Conservation (phyloP, 257 asterid genomes). For the Solanum microdontum region DNA sequence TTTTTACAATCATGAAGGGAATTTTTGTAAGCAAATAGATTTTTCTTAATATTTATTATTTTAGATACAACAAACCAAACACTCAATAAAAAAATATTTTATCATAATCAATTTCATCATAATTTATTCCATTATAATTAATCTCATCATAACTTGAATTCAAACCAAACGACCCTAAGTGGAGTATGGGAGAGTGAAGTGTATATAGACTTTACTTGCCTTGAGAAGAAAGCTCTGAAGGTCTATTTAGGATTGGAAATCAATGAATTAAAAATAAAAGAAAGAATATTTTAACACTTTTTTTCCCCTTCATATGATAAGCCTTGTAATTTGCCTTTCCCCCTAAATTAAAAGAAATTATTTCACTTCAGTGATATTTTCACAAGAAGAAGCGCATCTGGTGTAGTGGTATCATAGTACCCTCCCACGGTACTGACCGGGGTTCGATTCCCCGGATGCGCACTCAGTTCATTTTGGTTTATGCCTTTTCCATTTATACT, state of each 20-base stretch:
- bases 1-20: too few species aligned
- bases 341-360: background rate
- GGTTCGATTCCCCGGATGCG: conserved; percentile 99
- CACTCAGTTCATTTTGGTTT: background rate
- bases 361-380: accelerated
- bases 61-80: too few species aligned
- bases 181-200: background rate
- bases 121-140: too few species aligned
- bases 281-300: too few species aligned
- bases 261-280: background rate
- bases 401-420: conserved; percentile 99
- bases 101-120: too few species aligned
- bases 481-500: too few species aligned
- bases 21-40: too few species aligned
- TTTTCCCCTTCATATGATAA: too few species aligned
- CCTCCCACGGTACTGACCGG: conserved; percentile 99
- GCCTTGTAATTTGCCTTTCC: background rate
- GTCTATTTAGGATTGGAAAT: background rate
- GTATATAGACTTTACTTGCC: background rate
- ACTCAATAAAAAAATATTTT: too few species aligned
- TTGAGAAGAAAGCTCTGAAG: background rate
- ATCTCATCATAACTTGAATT: too few species aligned
- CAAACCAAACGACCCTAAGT: background rate
- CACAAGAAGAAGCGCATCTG: conserved; percentile 55
- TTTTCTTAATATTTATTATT: too few species aligned